Evolutionary conservation across 129 eudicot genomes (phyloP).

Genomic region (Cynara cardunculus): DNA sequence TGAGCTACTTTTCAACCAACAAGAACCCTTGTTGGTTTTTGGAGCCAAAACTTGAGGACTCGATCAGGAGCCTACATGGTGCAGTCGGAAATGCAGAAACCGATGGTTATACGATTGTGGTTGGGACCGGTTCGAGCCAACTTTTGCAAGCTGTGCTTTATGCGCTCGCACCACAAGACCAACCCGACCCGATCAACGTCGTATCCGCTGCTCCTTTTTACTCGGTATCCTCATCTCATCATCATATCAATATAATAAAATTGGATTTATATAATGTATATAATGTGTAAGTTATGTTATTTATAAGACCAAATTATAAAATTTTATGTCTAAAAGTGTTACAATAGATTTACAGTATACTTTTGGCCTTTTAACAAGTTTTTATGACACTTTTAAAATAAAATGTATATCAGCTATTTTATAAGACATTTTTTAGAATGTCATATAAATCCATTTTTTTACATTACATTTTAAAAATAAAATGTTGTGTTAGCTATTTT

Average conservation of each 20-base stretch:
- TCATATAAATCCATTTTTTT: no score
- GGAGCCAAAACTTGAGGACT: constrained; percentile 67
- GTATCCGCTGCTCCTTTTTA: constrained; percentile 75
- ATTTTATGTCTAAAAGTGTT: neutral
- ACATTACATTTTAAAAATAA: no score
- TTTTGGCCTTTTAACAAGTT: neutral
- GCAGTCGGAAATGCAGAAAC: constrained; percentile 64
- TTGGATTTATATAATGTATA: neutral
- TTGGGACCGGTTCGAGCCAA: constrained; percentile 92
- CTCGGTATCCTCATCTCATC: constrained; percentile 42
- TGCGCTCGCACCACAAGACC: constrained; percentile 45
- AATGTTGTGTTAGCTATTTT: no score
- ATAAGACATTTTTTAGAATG: no score
- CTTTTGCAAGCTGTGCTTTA: constrained; percentile 56
- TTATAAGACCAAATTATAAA: neutral
- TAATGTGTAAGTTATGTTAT: no score
- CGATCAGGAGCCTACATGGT: constrained; percentile 54
- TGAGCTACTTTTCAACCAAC: constrained; percentile 62
- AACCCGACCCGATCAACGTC: constrained; percentile 42
- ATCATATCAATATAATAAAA: neutral
- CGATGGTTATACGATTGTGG: constrained; percentile 51
- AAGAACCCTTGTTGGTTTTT: constrained; percentile 72
- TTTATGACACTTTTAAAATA: neutral
- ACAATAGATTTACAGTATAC: no score
- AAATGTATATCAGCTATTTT: no score